Evolutionary conservation across 2,329 filamentous ascomycete genomes (phyloP).

Genomic region (Pseudopyricularia cyperi): DNA sequence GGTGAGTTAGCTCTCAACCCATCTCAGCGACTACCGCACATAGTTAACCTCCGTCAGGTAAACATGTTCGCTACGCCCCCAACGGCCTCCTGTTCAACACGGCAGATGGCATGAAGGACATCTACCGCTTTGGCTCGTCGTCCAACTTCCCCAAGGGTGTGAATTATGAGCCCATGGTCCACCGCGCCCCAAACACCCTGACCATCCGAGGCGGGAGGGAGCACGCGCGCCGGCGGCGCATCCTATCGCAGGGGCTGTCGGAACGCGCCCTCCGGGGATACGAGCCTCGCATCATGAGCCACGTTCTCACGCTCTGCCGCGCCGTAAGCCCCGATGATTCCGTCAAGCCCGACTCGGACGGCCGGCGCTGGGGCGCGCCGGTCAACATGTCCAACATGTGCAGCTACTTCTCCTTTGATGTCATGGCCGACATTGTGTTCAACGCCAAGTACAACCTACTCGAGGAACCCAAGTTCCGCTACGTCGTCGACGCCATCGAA

Average conservation of each 20-base stretch:
- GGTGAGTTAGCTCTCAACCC: constrained; percentile 32
- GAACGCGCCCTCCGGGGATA: constrained; percentile 53
- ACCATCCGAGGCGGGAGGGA: constrained; percentile 55
- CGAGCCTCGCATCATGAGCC: constrained; percentile 52
- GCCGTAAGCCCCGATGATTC: constrained; percentile 29
- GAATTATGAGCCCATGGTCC: constrained; percentile 62
- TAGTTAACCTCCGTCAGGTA: constrained; percentile 22
- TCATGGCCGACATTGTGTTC: constrained; percentile 46
- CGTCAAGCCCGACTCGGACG: constrained; percentile 17
- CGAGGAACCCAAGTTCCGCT: constrained; percentile 45
- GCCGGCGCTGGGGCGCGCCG: constrained; percentile 42
- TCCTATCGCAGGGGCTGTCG: constrained; percentile 60
- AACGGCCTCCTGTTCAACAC: constrained; percentile 70
- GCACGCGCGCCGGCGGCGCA: constrained; percentile 58
- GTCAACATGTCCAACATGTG: constrained; percentile 52
- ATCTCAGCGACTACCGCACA: no score
- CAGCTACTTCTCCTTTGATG: constrained; percentile 49
- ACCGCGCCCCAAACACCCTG: constrained; percentile 60
- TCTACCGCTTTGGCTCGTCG: constrained; percentile 46
- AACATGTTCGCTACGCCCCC: constrained; percentile 65
- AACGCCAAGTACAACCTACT: constrained; percentile 51
- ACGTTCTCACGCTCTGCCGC: constrained; percentile 53
- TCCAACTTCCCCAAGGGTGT: constrained; percentile 51
- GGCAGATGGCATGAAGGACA: constrained; percentile 50
- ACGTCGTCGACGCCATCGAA: constrained; percentile 39